These are phyloP conservation scores for Mallotus repandus DNA, from an alignment of 441 rosid genomes.

Conservation along the genomic window DNA sequence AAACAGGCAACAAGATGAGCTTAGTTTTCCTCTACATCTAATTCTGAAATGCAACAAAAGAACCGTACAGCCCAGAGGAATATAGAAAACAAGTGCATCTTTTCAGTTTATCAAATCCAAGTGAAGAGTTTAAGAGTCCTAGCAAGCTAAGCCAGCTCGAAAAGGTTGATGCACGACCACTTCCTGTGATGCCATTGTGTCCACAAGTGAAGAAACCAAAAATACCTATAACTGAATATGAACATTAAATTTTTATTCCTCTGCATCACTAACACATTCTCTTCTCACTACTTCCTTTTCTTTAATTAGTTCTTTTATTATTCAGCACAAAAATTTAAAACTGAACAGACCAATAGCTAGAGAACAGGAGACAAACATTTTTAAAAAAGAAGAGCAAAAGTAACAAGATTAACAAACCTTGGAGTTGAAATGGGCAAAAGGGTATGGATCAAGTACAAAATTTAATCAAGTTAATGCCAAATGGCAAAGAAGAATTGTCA, in stretches of 20 bases:
- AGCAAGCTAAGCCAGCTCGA: neutral
- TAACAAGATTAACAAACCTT: conserved; percentile 5
- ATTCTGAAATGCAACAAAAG: neutral
- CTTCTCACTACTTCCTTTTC: neutral
- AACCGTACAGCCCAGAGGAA: too few relatives aligned
- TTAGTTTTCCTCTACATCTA: neutral
- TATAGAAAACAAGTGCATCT: too few relatives aligned
- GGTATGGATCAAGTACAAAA: neutral
- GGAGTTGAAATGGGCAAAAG: conserved; percentile 13
- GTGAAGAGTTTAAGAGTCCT: neutral
- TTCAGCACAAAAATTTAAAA: too few relatives aligned
- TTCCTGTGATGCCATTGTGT: conserved; percentile 15
- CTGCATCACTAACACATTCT: neutral
- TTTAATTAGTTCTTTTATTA: neutral
- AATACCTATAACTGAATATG: neutral
- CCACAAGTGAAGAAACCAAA: neutral
- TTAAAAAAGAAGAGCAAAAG: neutral
- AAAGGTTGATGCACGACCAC: neutral
- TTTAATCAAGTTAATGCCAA: conserved; percentile 6
- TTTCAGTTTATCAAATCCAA: too few relatives aligned
- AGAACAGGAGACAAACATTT: neutral
- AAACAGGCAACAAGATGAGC: conserved; percentile 10
- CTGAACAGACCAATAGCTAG: too few relatives aligned
- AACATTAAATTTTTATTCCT: neutral
- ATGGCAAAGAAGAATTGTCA: conserved; percentile 8